A percentile compares a stretch with the other conserved stretches of the same genome.
These are phyloP conservation scores for Hypomyces rosellus DNA, from an alignment of 2,329 filamentous ascomycete species.

Conservation along the genomic window DNA sequence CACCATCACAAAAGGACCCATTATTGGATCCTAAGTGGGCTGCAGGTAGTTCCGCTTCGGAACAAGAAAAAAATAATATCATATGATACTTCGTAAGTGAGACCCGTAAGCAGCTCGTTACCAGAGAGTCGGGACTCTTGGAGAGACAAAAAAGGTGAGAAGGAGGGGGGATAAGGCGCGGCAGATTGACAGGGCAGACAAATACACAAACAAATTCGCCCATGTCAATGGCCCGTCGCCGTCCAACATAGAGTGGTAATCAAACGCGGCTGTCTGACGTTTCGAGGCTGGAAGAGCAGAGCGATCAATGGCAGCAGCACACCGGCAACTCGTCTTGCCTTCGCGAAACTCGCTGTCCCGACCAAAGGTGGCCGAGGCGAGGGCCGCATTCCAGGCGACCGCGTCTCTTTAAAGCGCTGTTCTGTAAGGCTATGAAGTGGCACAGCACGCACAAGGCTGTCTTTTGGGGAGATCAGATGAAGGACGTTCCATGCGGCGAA, in stretches of 20 bases:
- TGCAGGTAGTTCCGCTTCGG: not conserved
- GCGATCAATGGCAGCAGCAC: no score
- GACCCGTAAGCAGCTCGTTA: not conserved
- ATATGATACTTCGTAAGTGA: no score
- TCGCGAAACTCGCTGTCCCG: not conserved
- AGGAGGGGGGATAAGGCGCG: not conserved
- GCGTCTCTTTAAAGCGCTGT: not conserved
- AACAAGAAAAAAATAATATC: no score
- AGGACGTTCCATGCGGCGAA: not conserved
- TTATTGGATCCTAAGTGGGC: not conserved
- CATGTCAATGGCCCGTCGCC: not conserved
- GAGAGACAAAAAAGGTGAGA: not conserved
- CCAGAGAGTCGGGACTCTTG: not conserved
- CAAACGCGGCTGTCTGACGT: not conserved
- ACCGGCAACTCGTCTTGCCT: no score
- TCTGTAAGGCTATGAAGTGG: conserved; percentile 8
- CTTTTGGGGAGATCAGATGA: not conserved
- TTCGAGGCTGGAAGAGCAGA: not conserved
- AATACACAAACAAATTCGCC: not conserved
- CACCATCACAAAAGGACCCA: conserved; percentile 1
- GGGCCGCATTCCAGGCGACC: not conserved
- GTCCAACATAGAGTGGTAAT: not conserved
- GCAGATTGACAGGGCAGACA: not conserved
- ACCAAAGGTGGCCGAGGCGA: not conserved
- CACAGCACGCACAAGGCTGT: conserved; percentile 9